Base-by-base conservation (phyloP, 2,329 filamentous ascomycete genomes). In the Sodiomyces alkalinus region DNA sequence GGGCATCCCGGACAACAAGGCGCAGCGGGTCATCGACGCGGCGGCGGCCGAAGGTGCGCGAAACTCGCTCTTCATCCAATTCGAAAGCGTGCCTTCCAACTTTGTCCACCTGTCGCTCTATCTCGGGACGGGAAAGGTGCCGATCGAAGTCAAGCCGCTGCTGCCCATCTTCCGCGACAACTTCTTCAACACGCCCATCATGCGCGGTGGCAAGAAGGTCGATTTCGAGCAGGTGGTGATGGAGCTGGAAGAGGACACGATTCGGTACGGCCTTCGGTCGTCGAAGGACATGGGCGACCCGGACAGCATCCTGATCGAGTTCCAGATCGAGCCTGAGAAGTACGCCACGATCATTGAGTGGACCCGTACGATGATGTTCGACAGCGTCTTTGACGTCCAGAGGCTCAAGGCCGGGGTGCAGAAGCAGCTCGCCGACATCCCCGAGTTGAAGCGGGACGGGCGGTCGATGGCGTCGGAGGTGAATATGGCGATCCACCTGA, bases 191-290 rank as follows among this genome's bases (percentile, higher is more conserved):
- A 83, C 85, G 0, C 90, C 87, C 3, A 76, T 98, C 34, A 64
- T 67, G 42, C 74, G 76, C 17, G 66, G 85, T 41, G 85, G 81
- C 23, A 64, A 82, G 46, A 69, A 68, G 15, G 59, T 98, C 17
- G 74, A 79, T 26, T 98, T 96, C 42, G 90, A 96, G 48, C 72
- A 93, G 36, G 81, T 96, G 3, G 85, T 96, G 24, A 81, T 83
- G 46, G 75, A 86, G 46, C 65, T 98, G 4, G 90, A 98, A 52
- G 73, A 78, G 44, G 86, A 96, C 41, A 96, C 90, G 0, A 75
- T 96, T 33, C 76, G 74, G 39, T 96, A 93, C 50, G 62, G 58
- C 2, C 72, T 94, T 38, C 72, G 74, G 34, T 70, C 70, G 3
- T 79, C 74, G 5, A 64, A 66, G 12, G 61, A 64, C 19, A 57